Conservation (phyloP, 305 asterid genomes). For the Solanum chacoense region DNA sequence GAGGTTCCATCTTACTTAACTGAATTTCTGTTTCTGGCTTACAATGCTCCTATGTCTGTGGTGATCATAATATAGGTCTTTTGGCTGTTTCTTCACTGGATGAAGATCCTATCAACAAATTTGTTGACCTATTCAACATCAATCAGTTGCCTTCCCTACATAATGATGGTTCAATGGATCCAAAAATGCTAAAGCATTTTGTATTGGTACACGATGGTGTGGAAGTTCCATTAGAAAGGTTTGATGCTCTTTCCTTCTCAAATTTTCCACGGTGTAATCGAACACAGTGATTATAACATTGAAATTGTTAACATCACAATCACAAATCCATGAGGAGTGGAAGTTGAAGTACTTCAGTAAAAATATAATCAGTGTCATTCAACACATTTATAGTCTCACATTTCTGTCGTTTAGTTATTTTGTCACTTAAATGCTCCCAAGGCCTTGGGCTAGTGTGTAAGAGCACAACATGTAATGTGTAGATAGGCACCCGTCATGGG, state of each 20-base stretch:
- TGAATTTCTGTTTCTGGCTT: conserved; percentile 7
- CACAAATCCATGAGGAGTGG: neutral
- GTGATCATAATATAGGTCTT: conserved; percentile 46
- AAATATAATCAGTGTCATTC: neutral
- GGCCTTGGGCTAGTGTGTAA: neutral
- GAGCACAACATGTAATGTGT: neutral
- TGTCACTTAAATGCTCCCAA: neutral
- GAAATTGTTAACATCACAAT: conserved; percentile 10
- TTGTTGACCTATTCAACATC: conserved; percentile 75
- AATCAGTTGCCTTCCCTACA: conserved; percentile 78
- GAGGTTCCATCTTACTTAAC: conserved; percentile 6
- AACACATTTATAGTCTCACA: neutral
- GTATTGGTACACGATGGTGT: conserved; percentile 76
- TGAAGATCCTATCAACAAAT: conserved; percentile 66
- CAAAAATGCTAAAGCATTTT: conserved; percentile 82
- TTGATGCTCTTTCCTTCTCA: conserved; percentile 11
- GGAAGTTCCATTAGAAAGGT: conserved; percentile 64
- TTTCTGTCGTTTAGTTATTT: neutral
- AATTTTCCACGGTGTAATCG: neutral
- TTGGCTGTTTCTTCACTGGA: conserved; percentile 90
- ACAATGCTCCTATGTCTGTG: conserved; percentile 9
- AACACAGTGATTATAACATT: neutral
- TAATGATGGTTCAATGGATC: conserved; percentile 92
- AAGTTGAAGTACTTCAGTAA: neutral
- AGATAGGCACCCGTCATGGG: neutral